Conservation (phyloP, 345 rosid genomes). For the Rhizophora mangle region DNA sequence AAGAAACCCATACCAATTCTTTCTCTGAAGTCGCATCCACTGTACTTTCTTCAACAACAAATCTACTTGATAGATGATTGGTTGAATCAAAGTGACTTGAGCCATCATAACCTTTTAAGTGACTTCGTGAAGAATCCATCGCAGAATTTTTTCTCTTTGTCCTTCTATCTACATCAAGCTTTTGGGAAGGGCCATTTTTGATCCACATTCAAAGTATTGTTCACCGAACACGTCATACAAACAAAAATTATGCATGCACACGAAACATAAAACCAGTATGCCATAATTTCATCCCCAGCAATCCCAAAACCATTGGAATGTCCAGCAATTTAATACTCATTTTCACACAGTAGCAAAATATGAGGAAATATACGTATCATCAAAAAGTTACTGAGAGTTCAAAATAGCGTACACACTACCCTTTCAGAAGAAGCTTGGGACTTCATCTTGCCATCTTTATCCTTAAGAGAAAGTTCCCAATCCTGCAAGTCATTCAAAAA, state of each 20-base stretch:
- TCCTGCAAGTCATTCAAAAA: constrained; percentile 95
- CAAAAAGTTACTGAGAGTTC: neutral
- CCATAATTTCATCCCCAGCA: neutral
- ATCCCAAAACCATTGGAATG: neutral
- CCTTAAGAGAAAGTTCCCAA: constrained; percentile 68
- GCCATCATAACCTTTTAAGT: constrained; percentile 36
- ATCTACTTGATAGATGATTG: constrained; percentile 40
- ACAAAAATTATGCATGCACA: neutral
- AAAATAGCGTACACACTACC: neutral
- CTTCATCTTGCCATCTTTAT: constrained; percentile 62
- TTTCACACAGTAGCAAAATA: neutral
- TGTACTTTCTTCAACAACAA: constrained; percentile 34
- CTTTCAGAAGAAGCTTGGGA: constrained; percentile 37
- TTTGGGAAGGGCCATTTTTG: constrained; percentile 23
- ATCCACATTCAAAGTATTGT: neutral
- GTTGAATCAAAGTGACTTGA: constrained; percentile 35
- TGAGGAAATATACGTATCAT: neutral
- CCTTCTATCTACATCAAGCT: constrained; percentile 27
- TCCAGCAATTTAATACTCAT: neutral
- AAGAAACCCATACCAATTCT: constrained; percentile 51
- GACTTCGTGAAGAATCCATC: constrained; percentile 16
- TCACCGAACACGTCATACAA: neutral
- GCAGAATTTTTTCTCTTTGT: constrained; percentile 18
- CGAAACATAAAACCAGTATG: neutral
- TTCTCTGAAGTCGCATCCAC: constrained; percentile 84